phyloP scores from a whole-genome alignment of 78 protist species.

The Dictyostelium capitatum region DNA sequence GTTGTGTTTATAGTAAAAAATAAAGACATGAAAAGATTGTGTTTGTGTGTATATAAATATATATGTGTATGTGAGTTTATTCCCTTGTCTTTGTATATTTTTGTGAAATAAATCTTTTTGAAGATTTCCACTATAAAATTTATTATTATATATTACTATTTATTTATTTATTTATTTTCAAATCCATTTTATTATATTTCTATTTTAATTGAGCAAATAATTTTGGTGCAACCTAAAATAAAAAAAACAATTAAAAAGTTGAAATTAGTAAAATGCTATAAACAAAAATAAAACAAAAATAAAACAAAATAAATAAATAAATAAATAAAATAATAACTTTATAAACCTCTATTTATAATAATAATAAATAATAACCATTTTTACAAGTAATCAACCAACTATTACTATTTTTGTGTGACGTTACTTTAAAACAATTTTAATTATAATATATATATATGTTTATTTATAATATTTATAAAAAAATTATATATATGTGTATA shows the following conservation, averaged over 20 bases:
- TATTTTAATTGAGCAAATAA: conserved; percentile 42
- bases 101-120: too few relatives aligned
- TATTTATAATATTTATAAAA: too few relatives aligned
- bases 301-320: conserved; percentile 1
- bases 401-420: too few relatives aligned
- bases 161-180: not conserved
- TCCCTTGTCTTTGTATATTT: not conserved
- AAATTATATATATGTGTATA: too few relatives aligned
- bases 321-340: not conserved
- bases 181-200: not conserved
- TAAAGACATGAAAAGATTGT: not conserved
- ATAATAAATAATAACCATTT: not conserved
- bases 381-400: too few relatives aligned
- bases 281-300: not conserved
- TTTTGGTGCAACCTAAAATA: conserved; percentile 55
- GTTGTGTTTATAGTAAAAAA: too few relatives aligned
- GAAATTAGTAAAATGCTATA: conserved; percentile 5
- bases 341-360: not conserved
- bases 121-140: not conserved
- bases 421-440: too few relatives aligned
- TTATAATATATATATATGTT: too few relatives aligned
- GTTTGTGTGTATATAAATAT: not conserved
- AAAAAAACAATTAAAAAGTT: conserved; percentile 1
- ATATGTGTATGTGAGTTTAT: not conserved
- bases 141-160: conserved; percentile 25